Evolutionary conservation across 179 eudicot genomes (phyloP).

Genomic region (Spergularia azorica): DNA sequence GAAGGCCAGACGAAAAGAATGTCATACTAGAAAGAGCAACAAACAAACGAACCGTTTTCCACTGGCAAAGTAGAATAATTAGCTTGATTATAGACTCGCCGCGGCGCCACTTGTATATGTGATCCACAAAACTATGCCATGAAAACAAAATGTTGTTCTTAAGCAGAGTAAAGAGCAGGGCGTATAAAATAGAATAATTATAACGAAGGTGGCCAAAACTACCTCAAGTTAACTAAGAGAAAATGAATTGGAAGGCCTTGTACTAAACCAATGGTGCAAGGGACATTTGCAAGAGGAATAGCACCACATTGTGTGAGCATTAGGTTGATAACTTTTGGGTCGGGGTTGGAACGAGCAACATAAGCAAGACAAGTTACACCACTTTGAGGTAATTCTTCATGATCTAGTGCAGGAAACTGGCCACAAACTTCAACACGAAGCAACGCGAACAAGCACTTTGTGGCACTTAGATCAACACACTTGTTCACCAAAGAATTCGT

Average conservation of each 20-base stretch:
- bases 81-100: background rate
- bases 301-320: constrained; percentile 1
- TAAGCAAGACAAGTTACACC: background rate
- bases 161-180: no score
- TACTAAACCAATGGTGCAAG: background rate
- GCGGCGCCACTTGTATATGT: background rate
- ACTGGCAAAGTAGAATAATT: background rate
- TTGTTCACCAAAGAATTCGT: background rate
- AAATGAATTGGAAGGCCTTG: background rate
- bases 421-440: background rate
- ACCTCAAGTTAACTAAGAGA: background rate
- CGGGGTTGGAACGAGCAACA: background rate
- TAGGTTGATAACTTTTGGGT: background rate
- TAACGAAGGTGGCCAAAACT: background rate
- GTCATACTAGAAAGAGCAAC: background rate
- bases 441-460: background rate
- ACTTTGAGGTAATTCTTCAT: background rate
- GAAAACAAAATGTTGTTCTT: no score
- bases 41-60: background rate
- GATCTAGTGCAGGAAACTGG: background rate
- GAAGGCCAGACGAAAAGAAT: background rate
- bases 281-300: background rate
- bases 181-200: no score
- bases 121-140: background rate
- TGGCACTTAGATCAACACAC: background rate